Evolutionary conservation across 2,329 filamentous ascomycete genomes (phyloP), one percentile per base, ranked within the genome.

Genomic region (Magnaporthiopsis poae): DNA sequence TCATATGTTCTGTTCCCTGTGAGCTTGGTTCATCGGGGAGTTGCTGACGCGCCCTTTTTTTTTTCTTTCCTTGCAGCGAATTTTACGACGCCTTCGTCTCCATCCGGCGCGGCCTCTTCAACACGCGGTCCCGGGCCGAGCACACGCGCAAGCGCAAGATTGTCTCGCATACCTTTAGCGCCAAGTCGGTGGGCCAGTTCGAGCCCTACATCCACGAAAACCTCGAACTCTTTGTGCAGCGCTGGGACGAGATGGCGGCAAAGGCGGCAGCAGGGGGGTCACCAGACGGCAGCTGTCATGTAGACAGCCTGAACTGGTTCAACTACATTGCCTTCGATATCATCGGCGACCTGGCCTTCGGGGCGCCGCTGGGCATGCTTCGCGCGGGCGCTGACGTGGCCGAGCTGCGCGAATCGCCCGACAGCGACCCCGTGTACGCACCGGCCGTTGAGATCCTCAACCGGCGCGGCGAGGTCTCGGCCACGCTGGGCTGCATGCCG

Each of bases 11-110:
- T 13, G 8, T 7, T 9, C 21, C n/a, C 21, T 1, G 5, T 56
- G 5, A 5, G 46, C 9, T n/a, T 25, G 18, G 21, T 11, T 21
- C 5, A 25, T 25, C 21, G 5, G 46, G n/a, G 7, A 3, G 31
- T 31, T 56, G 1, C 21, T 56, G n/a, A 56, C 46, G 31, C 31
- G 31, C 31, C 31, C 31, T 7, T 31, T 31, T 31, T 31, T 31
- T 31, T 31, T 61, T 5, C 29, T 31, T 67, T 12, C 9, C 12
- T 36, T 35, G 33, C 12, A 92, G 89, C 60, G 88, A 94, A 2
- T 96, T 93, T 78, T 96, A 96, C 72, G 91, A 96, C 73, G 90
- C 91, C 64, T 96, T 96, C 72, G 92, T 96, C 66, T 93, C 90
- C 15, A 96, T 96, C 73, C 86, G 85, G 64, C 86, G 91, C 15